A percentile compares a stretch with the other conserved stretches of the same genome.
phyloP scores from a whole-genome alignment of 768 basidiomycete genomes.

The Serendipita sp. region DNA sequence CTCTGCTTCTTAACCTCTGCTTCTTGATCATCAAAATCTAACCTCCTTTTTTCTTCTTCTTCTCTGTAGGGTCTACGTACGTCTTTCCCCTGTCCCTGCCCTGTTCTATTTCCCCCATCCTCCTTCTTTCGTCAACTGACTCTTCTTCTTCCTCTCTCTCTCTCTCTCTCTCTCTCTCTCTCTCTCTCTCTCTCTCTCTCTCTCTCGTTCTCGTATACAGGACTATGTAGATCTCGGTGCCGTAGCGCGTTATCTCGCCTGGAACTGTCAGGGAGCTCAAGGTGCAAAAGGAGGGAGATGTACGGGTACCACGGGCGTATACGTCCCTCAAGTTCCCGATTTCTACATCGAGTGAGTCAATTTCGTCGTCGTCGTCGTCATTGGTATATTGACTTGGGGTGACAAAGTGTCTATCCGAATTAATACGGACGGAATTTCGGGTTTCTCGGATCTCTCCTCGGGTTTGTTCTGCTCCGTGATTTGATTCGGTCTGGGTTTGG shows the following conservation, averaged over 20 bases:
- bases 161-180: no score
- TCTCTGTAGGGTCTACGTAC: neutral
- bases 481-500: no score
- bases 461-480: no score
- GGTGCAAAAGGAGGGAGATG: neutral
- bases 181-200: neutral
- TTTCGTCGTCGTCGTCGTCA: neutral
- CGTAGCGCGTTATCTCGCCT: neutral
- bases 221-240: neutral
- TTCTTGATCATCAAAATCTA: neutral
- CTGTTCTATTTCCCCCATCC: neutral
- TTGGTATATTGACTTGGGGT: no score
- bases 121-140: neutral
- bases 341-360: conserved; percentile 1
- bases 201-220: neutral
- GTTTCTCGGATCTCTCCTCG: no score
- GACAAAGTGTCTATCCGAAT: neutral
- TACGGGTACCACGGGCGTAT: neutral
- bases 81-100: neutral
- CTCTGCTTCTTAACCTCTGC: neutral
- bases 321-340: neutral
- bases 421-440: neutral
- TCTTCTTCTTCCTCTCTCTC: neutral
- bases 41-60: neutral
- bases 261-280: neutral